phyloP scores from a whole-genome alignment of 768 basidiomycete genomes.

The Podaxis sp. region DNA sequence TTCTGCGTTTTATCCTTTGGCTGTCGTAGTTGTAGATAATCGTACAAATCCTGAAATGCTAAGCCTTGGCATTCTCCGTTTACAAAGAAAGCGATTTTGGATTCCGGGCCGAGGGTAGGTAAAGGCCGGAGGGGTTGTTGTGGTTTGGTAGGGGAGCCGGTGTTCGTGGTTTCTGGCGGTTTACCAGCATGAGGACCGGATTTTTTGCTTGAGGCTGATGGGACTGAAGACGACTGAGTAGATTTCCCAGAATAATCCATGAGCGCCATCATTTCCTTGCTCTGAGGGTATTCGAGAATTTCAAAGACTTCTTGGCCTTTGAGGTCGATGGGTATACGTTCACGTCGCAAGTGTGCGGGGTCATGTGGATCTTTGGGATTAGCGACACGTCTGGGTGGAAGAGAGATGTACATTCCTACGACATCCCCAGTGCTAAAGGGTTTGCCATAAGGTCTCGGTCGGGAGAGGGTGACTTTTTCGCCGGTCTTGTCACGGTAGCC shows the following conservation, averaged over 20 bases:
- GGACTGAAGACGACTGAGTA: conserved; percentile 51
- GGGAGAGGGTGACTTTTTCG: conserved; percentile 84
- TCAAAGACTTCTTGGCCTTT: conserved; percentile 99
- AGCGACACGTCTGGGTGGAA: conserved; percentile 67
- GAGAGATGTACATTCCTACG: conserved; percentile 89
- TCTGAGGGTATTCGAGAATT: conserved; percentile 81
- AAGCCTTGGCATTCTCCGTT: conserved; percentile 84
- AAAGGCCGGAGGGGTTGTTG: conserved; percentile 57
- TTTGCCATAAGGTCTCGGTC: conserved; percentile 74
- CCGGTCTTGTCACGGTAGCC: conserved; percentile 90
- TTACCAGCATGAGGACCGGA: conserved; percentile 55
- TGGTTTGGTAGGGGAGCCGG: conserved; percentile 29
- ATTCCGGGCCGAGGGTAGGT: conserved; percentile 59
- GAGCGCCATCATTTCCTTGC: conserved; percentile 90
- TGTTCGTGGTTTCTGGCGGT: conserved; percentile 55
- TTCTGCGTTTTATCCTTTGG: conserved; percentile 55
- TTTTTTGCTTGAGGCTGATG: conserved; percentile 61
- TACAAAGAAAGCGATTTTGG: conserved; percentile 85
- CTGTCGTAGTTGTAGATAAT: conserved; percentile 80
- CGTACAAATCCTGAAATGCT: conserved; percentile 87
- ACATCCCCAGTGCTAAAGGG: conserved; percentile 82
- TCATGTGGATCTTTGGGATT: conserved; percentile 66
- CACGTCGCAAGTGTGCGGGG: conserved; percentile 80
- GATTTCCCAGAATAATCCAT: conserved; percentile 74
- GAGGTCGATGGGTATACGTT: conserved; percentile 91